Evolutionary conservation across 1,284 basidiomycete genomes (phyloP).

Genomic region (Apiotrichum akiyoshidainum): DNA sequence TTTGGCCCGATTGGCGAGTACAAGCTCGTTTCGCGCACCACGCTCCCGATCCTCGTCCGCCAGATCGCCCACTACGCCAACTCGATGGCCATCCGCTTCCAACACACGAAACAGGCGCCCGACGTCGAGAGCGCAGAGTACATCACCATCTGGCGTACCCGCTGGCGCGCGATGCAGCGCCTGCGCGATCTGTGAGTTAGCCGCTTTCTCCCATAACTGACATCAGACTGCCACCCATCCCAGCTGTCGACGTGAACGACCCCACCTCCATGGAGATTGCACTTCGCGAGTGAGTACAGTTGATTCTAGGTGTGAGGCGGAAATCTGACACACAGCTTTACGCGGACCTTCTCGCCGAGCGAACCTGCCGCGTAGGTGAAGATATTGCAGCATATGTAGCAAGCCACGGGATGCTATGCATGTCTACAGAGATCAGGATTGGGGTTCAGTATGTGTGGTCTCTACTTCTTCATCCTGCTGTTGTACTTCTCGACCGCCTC

Average conservation of each 20-base stretch:
- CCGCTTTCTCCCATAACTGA: background rate
- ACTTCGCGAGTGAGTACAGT: conserved; percentile 30
- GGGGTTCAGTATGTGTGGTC: background rate
- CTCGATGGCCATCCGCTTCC: conserved; percentile 81
- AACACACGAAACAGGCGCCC: conserved; percentile 61
- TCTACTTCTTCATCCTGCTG: conserved; percentile 12
- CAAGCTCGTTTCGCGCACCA: conserved; percentile 83
- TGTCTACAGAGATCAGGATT: background rate
- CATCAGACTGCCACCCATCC: conserved; percentile 20
- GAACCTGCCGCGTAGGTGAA: background rate
- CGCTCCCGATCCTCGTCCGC: conserved; percentile 74
- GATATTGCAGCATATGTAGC: background rate
- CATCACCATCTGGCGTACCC: conserved; percentile 81
- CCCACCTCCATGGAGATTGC: conserved; percentile 33
- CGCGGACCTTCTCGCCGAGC: conserved; percentile 12
- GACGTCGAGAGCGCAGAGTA: conserved; percentile 70
- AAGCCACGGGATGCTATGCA: background rate
- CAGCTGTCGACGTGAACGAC: conserved; percentile 26
- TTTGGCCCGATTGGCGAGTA: conserved; percentile 86
- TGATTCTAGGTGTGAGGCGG: background rate
- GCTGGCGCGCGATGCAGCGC: conserved; percentile 72
- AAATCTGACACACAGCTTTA: conserved; percentile 12
- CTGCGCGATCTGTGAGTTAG: conserved; percentile 51
- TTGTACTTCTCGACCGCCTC: conserved; percentile 20
- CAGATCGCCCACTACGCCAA: conserved; percentile 81